Base-by-base conservation (phyloP, 768 basidiomycete genomes). In the Leucocoprinus sp. region DNA sequence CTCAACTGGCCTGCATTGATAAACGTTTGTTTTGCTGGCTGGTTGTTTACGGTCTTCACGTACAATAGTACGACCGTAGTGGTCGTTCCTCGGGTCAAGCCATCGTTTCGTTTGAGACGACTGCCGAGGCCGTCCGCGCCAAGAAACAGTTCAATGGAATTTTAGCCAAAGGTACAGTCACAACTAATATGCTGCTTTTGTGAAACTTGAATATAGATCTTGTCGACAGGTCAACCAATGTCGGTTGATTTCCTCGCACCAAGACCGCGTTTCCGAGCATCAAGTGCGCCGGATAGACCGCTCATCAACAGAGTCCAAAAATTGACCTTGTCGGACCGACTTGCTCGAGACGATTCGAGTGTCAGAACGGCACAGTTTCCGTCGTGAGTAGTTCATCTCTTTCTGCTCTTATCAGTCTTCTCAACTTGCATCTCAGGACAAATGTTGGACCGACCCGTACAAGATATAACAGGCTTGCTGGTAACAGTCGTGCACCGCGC, bases 61-160 rank as follows among this genome's bases (percentile, higher is more conserved):
- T n/a, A n/a, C n/a, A n/a, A 60, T 76, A 96, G 93, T 96, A 93
- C 71, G 93, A 96, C 69, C 83, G 86, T 61, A 93, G 92, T 56
- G 93, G 93, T 54, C 86, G 93, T 61, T 95, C 93, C 37, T 80
- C 76, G 15, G 93, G 93, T 49, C 73, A 79, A 54, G 93, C 85
- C 48, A 75, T 80, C 54, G 69, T 96, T 60, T 72, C 80, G 7
- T 95, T 82, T 66, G 84, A 89, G 64, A 88, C 81, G 2, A 55
- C 75, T 14, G 71, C 75, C 44, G 87, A 95, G 61, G 93, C 93
- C 26, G 78, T 80, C 29, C 71, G 75, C 49, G 92, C 91, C 43
- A 88, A 88, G 66, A 84, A 82, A 51, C 82, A 87, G 52, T 86
- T 84, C 49, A 76, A 92, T 58, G 90, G 91, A 36, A 83, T 88